phyloP scores from a whole-genome alignment of 805 yeast species.

The Yamadazyma olivae region DNA sequence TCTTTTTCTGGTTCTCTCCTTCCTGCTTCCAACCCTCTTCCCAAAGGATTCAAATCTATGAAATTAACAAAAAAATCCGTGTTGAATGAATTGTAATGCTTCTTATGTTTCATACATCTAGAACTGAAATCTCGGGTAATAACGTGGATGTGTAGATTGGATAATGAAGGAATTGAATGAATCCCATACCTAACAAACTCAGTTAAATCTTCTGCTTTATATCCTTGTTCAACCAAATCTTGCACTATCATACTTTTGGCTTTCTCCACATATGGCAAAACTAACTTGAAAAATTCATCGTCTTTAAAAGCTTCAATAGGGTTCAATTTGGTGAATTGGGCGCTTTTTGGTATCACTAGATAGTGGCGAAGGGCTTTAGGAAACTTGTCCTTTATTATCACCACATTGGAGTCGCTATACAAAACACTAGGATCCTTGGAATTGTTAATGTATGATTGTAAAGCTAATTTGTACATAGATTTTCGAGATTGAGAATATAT shows the following conservation, averaged over 20 bases:
- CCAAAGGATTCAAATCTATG: slow-evolving; percentile 39
- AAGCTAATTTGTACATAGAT: slow-evolving; percentile 39
- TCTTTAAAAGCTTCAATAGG: slow-evolving; percentile 51
- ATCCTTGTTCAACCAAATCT: slow-evolving; percentile 16
- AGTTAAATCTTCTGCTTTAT: slow-evolving; percentile 2
- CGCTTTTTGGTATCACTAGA: slow-evolving; percentile 55
- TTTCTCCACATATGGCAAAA: slow-evolving; percentile 32
- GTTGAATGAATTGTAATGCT: slow-evolving; percentile 71
- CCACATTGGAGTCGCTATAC: slow-evolving; percentile 48
- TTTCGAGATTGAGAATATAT: background rate
- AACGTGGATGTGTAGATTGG: slow-evolving; percentile 71
- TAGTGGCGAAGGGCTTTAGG: slow-evolving; percentile 65
- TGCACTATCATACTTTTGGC: slow-evolving; percentile 31
- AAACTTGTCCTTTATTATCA: slow-evolving; percentile 56
- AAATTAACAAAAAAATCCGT: slow-evolving; percentile 62
- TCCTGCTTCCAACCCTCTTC: no score
- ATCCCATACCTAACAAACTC: slow-evolving; percentile 54
- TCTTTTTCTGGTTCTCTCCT: no score
- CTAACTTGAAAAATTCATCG: slow-evolving; percentile 25
- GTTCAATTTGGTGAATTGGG: slow-evolving; percentile 36
- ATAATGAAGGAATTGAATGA: slow-evolving; percentile 69
- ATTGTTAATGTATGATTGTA: slow-evolving; percentile 44
- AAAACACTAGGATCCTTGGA: slow-evolving; percentile 46
- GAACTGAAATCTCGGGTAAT: slow-evolving; percentile 63
- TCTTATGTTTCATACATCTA: slow-evolving; percentile 50